phyloP scores from a whole-genome alignment of 1,284 basidiomycete species.

The Thelephora terrestris region DNA sequence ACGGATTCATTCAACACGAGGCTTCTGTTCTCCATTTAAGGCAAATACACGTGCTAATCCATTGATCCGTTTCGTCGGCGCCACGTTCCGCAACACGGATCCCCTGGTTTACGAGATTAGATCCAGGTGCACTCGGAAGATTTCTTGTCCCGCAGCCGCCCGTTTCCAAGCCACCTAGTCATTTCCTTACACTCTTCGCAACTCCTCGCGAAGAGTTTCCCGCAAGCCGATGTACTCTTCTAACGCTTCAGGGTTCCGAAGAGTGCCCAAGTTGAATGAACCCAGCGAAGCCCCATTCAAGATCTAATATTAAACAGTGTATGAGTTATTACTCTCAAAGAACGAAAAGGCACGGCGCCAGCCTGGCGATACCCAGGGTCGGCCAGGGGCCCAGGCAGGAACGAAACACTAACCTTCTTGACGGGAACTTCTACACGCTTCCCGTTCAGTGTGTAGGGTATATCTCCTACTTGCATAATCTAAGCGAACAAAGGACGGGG shows the following conservation, averaged over 20 bases:
- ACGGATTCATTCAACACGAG: too few species aligned
- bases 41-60: too few species aligned
- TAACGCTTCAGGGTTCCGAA: slow-evolving; percentile 71
- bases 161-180: too few species aligned
- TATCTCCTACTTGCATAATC: slow-evolving; percentile 62
- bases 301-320: slow-evolving; percentile 34
- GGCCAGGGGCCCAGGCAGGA: background rate
- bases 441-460: slow-evolving; percentile 80
- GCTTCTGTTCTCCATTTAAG: too few species aligned
- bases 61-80: too few species aligned
- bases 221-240: slow-evolving; percentile 55
- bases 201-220: slow-evolving; percentile 10
- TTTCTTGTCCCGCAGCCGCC: too few species aligned
- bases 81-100: too few species aligned
- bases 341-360: slow-evolving; percentile 17
- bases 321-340: slow-evolving; percentile 5
- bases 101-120: too few species aligned
- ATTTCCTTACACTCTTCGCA: background rate
- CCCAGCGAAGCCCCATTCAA: slow-evolving; percentile 71
- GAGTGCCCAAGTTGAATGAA: slow-evolving; percentile 66
- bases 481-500: slow-evolving; percentile 17
- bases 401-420: slow-evolving; percentile 48
- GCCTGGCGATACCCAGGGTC: background rate
- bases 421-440: slow-evolving; percentile 81
- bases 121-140: too few species aligned